Evolutionary conservation across 257 asterid genomes (phyloP), one percentile per base, ranked within the genome.

Genomic region (Ilex asprella): DNA sequence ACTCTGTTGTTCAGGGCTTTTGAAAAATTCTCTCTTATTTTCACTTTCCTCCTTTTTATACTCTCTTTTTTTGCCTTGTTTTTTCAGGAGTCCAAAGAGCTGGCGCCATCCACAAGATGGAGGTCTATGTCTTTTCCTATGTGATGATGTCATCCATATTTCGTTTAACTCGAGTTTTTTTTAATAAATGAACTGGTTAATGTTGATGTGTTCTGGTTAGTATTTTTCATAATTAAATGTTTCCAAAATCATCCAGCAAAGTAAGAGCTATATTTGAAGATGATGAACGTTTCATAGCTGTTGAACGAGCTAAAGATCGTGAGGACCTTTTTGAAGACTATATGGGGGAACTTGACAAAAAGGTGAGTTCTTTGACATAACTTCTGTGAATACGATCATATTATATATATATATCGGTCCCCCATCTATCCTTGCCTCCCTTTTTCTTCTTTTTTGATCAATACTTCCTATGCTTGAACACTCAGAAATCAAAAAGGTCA

Each of bases 251-350:
- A 35, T 66, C 44, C 97, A 93, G 99, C 79, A 85, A 87, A 79
- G 91, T 79, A 51, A 47, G 79, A 57, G 67, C 88, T 71, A 71
- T 84, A 70, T 74, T 87, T 66, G 96, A 93, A 85, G 78, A 82
- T 10, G 96, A 89, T 62, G 94, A 85, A 55, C 94, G 97, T 35
- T 93, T 81, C 76, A 78, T 81, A 71, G 95, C 95, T 66, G 75
- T 93, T 73, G 99, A 89, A 61, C 81, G 89, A 71, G 62, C 69
- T 59, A 81, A 76, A 78, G 99, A 93, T 44, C 95, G 95, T 7
- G 96, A 89, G 75, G 97, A 93, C 67, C 81, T 87, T 62, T 87
- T 85, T 76, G 84, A 73, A 56, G 94, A 89, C 79, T 80, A 85
- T 71, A 60, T 75, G 63, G 82, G 79, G 59, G 96, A 84, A 75